phyloP scores from a whole-genome alignment of 2,329 filamentous ascomycete genomes.

The Pestalotiopsis sp. region DNA sequence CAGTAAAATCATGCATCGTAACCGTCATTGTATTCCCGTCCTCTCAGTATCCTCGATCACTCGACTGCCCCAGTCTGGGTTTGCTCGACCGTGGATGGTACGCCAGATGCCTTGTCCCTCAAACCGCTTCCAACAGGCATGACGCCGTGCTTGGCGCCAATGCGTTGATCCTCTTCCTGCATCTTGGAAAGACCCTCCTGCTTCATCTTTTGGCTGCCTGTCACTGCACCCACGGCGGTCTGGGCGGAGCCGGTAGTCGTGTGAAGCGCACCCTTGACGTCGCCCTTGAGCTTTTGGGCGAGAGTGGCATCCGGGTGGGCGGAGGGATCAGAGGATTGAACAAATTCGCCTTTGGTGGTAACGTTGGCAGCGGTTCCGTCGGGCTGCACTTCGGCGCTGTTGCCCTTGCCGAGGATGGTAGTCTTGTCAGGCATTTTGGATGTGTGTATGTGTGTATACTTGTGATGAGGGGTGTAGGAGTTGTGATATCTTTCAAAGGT shows the following conservation, averaged over 20 bases:
- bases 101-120: slow-evolving; percentile 15
- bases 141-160: slow-evolving; percentile 24
- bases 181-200: slow-evolving; percentile 25
- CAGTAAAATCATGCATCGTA: neutral
- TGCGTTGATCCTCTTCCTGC: slow-evolving; percentile 26
- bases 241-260: slow-evolving; percentile 24
- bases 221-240: slow-evolving; percentile 20
- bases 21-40: neutral
- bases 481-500: neutral
- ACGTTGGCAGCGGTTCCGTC: slow-evolving; percentile 17
- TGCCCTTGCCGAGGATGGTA: slow-evolving; percentile 7
- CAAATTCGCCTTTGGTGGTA: slow-evolving; percentile 18
- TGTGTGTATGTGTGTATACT: neutral
- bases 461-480: neutral
- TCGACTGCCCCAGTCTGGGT: neutral
- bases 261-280: slow-evolving; percentile 22
- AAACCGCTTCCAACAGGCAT: slow-evolving; percentile 23
- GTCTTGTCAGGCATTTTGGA: slow-evolving; percentile 8
- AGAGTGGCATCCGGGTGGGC: slow-evolving; percentile 21
- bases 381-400: slow-evolving; percentile 10
- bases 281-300: slow-evolving; percentile 27
- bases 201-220: slow-evolving; percentile 23
- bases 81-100: neutral
- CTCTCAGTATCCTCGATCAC: neutral
- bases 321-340: slow-evolving; percentile 22